Evolutionary conservation across 169 alveolate species (phyloP).

Genomic region (Sarcocystis neurona): DNA sequence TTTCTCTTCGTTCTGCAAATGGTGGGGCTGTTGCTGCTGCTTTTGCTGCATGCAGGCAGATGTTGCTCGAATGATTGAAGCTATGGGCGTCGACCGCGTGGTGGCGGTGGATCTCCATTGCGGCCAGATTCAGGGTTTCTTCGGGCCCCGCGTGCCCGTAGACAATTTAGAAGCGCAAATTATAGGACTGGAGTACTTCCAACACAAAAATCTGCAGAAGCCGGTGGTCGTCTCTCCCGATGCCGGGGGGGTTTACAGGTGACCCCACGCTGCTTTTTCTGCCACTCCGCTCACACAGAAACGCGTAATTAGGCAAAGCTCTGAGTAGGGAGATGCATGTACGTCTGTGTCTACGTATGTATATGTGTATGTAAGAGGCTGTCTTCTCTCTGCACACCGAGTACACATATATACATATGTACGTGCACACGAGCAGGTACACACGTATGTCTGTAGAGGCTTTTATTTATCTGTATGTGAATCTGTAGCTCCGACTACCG

Average conservation of each 20-base stretch:
- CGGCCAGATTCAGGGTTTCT: conserved; percentile 91
- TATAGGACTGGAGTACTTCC: conserved; percentile 83
- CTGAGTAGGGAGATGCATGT: no score
- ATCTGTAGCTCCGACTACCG: no score
- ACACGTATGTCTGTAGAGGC: no score
- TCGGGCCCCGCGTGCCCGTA: conserved; percentile 93
- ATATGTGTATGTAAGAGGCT: no score
- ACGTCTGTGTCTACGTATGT: no score
- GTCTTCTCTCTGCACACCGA: no score
- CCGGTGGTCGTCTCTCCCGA: conserved; percentile 95
- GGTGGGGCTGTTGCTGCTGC: conserved; percentile 60
- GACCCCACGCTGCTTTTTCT: neutral
- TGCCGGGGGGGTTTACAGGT: conserved; percentile 84
- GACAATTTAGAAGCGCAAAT: conserved; percentile 89
- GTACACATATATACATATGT: no score
- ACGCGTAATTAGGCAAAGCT: no score
- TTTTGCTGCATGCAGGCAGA: conserved; percentile 76
- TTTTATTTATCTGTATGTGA: no score
- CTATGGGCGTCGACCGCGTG: conserved; percentile 95
- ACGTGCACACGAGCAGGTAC: no score
- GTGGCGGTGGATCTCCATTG: conserved; percentile 95
- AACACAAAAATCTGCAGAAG: conserved; percentile 74
- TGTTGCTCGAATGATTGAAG: conserved; percentile 92
- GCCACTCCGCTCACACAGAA: neutral
- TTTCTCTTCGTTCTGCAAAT: neutral